Conservation (phyloP, 2,329 filamentous ascomycete species). For the Sporothrix inflata region DNA sequence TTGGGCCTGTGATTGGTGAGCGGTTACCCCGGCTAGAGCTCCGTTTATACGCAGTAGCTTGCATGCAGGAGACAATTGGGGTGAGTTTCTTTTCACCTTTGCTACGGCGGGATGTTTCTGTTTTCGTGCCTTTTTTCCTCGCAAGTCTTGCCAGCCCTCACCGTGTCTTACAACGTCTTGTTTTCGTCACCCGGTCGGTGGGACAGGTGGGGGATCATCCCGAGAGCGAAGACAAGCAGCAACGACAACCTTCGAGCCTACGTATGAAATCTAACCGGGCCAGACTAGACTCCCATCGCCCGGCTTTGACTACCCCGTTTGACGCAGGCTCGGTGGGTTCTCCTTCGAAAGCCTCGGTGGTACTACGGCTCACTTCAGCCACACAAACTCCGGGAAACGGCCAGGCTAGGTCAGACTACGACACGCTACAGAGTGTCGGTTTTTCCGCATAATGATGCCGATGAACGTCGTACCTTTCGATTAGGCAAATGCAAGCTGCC, state of each 20-base stretch:
- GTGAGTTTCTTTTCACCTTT: constrained; percentile 10
- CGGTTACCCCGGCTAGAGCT: constrained; percentile 29
- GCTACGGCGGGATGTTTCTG: neutral
- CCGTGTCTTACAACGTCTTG: neutral
- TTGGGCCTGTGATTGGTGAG: constrained; percentile 20
- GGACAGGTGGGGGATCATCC: neutral
- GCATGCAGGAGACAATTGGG: constrained; percentile 25
- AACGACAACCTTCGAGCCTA: too few relatives aligned
- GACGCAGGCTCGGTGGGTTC: neutral
- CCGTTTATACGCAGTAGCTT: constrained; percentile 28
- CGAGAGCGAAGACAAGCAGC: neutral
- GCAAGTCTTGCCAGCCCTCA: neutral
- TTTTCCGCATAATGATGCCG: neutral
- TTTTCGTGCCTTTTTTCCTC: neutral
- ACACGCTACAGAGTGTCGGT: neutral
- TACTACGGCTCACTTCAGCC: constrained; percentile 22
- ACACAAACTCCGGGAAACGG: constrained; percentile 15
- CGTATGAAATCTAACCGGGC: neutral
- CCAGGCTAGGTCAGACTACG: neutral
- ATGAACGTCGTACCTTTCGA: neutral
- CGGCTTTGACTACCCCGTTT: neutral
- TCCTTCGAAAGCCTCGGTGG: neutral
- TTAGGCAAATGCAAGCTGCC: neutral
- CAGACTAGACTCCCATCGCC: neutral
- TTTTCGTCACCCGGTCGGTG: neutral